These are phyloP conservation scores for Amylocystis lapponica DNA, from an alignment of 768 basidiomycete genomes.

Conservation along the genomic window DNA sequence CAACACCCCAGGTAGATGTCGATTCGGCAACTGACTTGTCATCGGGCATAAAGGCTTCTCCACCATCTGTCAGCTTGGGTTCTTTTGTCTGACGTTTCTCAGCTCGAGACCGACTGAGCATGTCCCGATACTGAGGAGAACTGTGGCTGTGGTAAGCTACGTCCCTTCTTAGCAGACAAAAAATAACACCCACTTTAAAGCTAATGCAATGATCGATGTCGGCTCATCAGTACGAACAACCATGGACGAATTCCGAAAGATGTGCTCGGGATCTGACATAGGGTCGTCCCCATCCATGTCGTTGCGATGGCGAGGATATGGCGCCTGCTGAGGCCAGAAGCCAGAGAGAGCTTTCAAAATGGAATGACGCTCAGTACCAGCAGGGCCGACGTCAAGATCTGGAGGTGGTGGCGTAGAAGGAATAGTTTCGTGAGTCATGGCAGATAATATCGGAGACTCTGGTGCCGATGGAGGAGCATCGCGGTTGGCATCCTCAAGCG, in stretches of 20 bases:
- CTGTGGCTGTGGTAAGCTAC: too few relatives aligned
- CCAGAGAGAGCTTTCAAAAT: constrained; percentile 81
- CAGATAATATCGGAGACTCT: constrained; percentile 42
- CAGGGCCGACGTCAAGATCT: constrained; percentile 46
- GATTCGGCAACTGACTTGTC: constrained; percentile 78
- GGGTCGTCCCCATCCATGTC: constrained; percentile 61
- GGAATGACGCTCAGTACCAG: constrained; percentile 60
- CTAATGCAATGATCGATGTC: constrained; percentile 94
- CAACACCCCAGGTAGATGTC: constrained; percentile 88
- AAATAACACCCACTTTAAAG: constrained; percentile 73
- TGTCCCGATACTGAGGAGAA: constrained; percentile 77
- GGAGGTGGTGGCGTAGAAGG: constrained; percentile 28
- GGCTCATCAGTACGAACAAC: constrained; percentile 95
- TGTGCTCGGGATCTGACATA: constrained; percentile 79
- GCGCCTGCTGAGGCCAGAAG: constrained; percentile 64
- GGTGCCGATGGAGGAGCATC: constrained; percentile 36
- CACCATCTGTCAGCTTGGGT: constrained; percentile 49
- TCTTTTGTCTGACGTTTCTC: constrained; percentile 66
- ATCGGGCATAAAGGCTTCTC: constrained; percentile 91
- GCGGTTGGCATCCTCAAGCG: constrained; percentile 5
- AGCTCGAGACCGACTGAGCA: constrained; percentile 69
- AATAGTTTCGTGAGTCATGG: constrained; percentile 13
- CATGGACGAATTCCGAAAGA: constrained; percentile 92
- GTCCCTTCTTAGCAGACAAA: too few relatives aligned
- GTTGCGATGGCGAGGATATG: constrained; percentile 44